These are phyloP conservation scores for Citeromyces matritensis DNA, from an alignment of 805 yeast species.

Conservation along the genomic window DNA sequence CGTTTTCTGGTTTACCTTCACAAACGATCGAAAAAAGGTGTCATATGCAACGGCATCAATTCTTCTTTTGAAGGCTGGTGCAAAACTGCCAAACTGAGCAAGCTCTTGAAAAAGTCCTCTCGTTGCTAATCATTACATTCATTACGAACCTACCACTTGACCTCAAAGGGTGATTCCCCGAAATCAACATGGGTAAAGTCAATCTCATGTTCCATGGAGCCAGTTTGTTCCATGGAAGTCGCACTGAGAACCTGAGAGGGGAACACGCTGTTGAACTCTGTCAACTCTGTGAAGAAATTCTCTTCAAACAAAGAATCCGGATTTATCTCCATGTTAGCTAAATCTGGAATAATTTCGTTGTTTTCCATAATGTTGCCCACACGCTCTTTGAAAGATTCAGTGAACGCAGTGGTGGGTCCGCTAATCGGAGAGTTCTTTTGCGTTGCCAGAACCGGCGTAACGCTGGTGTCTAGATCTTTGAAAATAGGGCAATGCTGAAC, in stretches of 20 bases:
- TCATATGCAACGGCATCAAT: too few relatives aligned
- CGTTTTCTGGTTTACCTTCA: too few relatives aligned
- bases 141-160: too few relatives aligned
- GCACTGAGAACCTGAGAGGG: neutral
- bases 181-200: conserved; percentile 21
- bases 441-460: neutral
- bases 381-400: neutral
- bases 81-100: conserved; percentile 1
- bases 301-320: neutral
- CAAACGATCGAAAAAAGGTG: too few relatives aligned
- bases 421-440: neutral
- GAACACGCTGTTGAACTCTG: conserved; percentile 1
- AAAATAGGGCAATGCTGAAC: conserved; percentile 6
- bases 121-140: neutral
- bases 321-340: neutral
- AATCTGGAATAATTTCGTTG: neutral
- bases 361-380: neutral
- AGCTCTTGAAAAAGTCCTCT: conserved; percentile 1
- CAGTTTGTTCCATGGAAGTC: neutral
- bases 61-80: neutral
- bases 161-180: conserved; percentile 9
- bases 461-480: conserved; percentile 4
- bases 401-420: neutral
- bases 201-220: conserved; percentile 12
- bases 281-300: conserved; percentile 2